phyloP scores from a whole-genome alignment of 2,329 filamentous ascomycete species.

The Alternaria consortialis region DNA sequence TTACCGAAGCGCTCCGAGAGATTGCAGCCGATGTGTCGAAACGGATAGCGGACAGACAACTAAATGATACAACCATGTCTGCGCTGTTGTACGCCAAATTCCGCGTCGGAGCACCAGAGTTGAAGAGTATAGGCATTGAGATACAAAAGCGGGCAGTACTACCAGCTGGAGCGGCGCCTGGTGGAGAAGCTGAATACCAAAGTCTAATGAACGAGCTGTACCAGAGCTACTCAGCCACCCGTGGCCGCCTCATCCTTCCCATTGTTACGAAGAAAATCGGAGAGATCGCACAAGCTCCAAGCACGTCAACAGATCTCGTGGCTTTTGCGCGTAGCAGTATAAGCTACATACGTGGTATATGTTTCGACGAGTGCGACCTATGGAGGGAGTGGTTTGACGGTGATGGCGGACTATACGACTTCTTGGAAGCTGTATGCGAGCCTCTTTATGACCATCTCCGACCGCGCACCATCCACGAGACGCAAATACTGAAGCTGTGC shows the following conservation, averaged over 20 bases:
- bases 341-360: constrained; percentile 71
- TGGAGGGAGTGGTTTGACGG: constrained; percentile 74
- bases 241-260: constrained; percentile 67
- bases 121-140: constrained; percentile 72
- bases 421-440: constrained; percentile 72
- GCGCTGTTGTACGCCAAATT: constrained; percentile 77
- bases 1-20: constrained; percentile 69
- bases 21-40: constrained; percentile 69
- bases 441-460: constrained; percentile 72
- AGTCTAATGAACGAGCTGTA: constrained; percentile 72
- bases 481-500: constrained; percentile 71
- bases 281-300: constrained; percentile 66
- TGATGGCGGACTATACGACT: constrained; percentile 70
- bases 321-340: constrained; percentile 71
- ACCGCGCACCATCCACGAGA: constrained; percentile 72
- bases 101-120: constrained; percentile 69
- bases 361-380: constrained; percentile 72
- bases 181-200: constrained; percentile 70
- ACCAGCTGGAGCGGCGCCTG: constrained; percentile 66
- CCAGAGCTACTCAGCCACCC: constrained; percentile 68
- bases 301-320: constrained; percentile 70
- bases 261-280: constrained; percentile 69
- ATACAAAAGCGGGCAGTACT: constrained; percentile 72
- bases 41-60: constrained; percentile 70
- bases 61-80: constrained; percentile 77